Conservation (phyloP, 1,284 basidiomycete species). For the Tilletia walkeri region DNA sequence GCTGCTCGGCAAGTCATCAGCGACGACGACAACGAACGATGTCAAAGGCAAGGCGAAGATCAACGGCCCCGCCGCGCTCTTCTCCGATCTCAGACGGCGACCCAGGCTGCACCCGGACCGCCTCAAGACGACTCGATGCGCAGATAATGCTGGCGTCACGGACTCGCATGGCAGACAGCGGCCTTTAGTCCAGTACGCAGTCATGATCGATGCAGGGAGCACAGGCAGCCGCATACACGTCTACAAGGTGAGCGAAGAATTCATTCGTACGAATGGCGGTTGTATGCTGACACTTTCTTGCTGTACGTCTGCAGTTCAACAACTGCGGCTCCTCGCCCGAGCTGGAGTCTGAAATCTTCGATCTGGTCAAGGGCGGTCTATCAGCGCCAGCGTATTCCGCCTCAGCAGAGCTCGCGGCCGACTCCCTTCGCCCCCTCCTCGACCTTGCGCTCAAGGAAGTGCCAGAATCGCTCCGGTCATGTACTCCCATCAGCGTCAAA, state of each 20-base stretch:
- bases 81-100: constrained; percentile 24
- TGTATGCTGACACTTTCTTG: background rate
- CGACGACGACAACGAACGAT: background rate
- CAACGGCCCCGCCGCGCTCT: background rate
- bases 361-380: constrained; percentile 76
- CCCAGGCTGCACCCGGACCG: constrained; percentile 46
- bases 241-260: constrained; percentile 71
- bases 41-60: background rate
- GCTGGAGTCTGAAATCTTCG: constrained; percentile 93
- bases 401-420: constrained; percentile 68
- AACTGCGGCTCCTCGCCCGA: constrained; percentile 61
- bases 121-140: constrained; percentile 47
- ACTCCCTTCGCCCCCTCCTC: constrained; percentile 75
- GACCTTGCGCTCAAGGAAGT: constrained; percentile 77
- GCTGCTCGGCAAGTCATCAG: background rate
- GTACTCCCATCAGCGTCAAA: constrained; percentile 88
- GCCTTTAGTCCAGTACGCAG: constrained; percentile 71
- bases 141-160: constrained; percentile 25
- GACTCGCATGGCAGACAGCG: constrained; percentile 38
- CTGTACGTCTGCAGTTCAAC: constrained; percentile 40
- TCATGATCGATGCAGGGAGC: constrained; percentile 97
- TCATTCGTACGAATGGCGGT: background rate
- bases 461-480: constrained; percentile 67
- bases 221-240: constrained; percentile 96
- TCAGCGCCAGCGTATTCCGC: constrained; percentile 64